Evolutionary conservation across 371 early-diverging fungal species (phyloP).

Genomic region (Mucor mucedo): DNA sequence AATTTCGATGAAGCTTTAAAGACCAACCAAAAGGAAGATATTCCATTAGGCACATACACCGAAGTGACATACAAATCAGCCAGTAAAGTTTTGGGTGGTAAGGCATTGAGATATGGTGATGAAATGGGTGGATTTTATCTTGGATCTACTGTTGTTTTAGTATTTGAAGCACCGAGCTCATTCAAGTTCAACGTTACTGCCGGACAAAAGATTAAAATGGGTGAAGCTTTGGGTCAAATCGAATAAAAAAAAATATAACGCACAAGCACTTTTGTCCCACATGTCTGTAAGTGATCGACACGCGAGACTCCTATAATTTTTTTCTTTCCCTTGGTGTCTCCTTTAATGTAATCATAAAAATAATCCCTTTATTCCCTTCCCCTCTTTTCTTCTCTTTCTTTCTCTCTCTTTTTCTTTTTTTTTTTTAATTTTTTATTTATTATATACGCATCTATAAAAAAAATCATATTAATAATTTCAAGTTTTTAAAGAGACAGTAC

Average conservation of each 20-base stretch:
- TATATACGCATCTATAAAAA: neutral
- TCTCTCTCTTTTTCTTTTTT: constrained; percentile 6
- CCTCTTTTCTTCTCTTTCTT: constrained; percentile 1
- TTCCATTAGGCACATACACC: constrained; percentile 76
- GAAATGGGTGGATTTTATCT: constrained; percentile 95
- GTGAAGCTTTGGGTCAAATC: constrained; percentile 77
- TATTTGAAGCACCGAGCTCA: constrained; percentile 90
- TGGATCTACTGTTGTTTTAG: constrained; percentile 95
- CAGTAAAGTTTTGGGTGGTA: constrained; percentile 67
- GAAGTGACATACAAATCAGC: constrained; percentile 75
- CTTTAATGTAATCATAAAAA: neutral
- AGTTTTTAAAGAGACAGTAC: neutral
- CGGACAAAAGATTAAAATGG: constrained; percentile 83
- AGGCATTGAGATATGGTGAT: constrained; percentile 76
- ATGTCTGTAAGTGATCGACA: neutral
- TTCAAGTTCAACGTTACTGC: constrained; percentile 79
- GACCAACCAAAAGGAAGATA: constrained; percentile 70
- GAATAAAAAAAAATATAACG: constrained; percentile 13
- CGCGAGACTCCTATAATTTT: constrained; percentile 1
- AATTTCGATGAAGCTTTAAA: constrained; percentile 86
- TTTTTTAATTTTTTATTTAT: neutral
- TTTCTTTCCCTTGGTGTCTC: constrained; percentile 4
- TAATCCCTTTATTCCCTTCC: neutral
- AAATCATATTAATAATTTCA: neutral
- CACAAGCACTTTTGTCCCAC: neutral